Evolutionary conservation across 116 monocot genomes (phyloP), one percentile per base, ranked within the genome.

Genomic region (Cymodocea nodosa): DNA sequence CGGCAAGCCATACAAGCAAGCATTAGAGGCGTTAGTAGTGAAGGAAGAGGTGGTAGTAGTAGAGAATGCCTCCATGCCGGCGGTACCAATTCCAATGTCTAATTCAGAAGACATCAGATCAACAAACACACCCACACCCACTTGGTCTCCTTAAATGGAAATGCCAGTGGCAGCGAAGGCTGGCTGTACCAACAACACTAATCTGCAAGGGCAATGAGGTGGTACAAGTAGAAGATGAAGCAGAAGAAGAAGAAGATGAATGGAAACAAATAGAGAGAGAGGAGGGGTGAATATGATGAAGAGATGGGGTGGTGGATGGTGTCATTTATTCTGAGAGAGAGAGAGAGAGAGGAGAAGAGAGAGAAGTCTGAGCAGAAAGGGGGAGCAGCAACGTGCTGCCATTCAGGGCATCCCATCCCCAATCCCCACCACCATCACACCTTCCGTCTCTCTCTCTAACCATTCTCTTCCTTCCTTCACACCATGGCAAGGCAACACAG

Each of bases 351-450:
- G 1, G 52, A 13, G 15, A 30, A 23, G 59, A 66, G 57, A 40
- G 56, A 49, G 52, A 68, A 12, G 44, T 8, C 11, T 44, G 12
- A 23, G 69, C 9, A 69, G 66, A 50, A 15, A 59, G 35, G 50
- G 39, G 61, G 62, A 18, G 58, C 68, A 68, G 24, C 62, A 75
- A 75, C 75, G 75, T 75, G 75, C 67, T 25, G 19, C 75, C 75
- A 75, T 75, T 68, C 75, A 68, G 62, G 37, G 68, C 63, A 68
- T 60, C 56, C 53, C 68, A 69, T 69, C 56, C 56, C 56, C 57
- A 9, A 56, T 19, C 39, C 56, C 68, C 68, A 68, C 36, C 40
- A 23, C 35, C 66, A 51, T 18, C 18, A 15, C 20, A 22, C 37
- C 19, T 55, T 15, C 37, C 35, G 4, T 67, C 37, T 36, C 23